Evolutionary conservation across 805 yeast genomes (phyloP).

Genomic region (Barnettozyma vustinii): DNA sequence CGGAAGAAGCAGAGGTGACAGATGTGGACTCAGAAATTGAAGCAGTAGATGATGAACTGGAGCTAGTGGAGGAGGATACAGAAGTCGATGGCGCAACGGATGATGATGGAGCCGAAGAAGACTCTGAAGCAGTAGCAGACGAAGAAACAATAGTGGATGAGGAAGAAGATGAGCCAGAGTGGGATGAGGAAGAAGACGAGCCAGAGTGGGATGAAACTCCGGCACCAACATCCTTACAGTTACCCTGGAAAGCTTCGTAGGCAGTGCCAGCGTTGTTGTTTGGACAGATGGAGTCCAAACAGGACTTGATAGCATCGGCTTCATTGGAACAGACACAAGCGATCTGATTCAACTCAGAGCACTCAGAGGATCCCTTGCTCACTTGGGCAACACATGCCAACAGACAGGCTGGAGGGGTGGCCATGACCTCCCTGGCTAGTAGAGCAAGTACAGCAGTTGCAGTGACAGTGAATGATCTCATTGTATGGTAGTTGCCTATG

Average conservation of each 20-base stretch:
- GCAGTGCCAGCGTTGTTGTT: slow-evolving; percentile 55
- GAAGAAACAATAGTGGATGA: slow-evolving; percentile 19
- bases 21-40: slow-evolving; percentile 4
- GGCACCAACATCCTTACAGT: slow-evolving; percentile 47
- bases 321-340: slow-evolving; percentile 64
- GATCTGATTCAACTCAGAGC: slow-evolving; percentile 58
- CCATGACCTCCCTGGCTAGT: slow-evolving; percentile 28
- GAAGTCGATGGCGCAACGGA: slow-evolving; percentile 17
- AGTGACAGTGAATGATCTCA: slow-evolving; percentile 13
- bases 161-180: too few relatives aligned
- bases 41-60: slow-evolving; percentile 4
- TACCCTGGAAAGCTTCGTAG: slow-evolving; percentile 44
- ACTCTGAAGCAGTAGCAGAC: slow-evolving; percentile 15
- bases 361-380: slow-evolving; percentile 43
- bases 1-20: slow-evolving; percentile 14
- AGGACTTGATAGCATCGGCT: slow-evolving; percentile 45
- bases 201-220: slow-evolving; percentile 31
- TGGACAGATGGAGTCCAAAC: slow-evolving; percentile 70
- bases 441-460: slow-evolving; percentile 16
- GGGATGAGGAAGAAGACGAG: slow-evolving; percentile 25
- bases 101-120: slow-evolving; percentile 14
- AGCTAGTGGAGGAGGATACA: slow-evolving; percentile 2
- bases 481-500: neutral
- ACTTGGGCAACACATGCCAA: slow-evolving; percentile 83
- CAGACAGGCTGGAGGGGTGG: slow-evolving; percentile 88